Evolutionary conservation across 1,284 basidiomycete genomes (phyloP).

Genomic region (Rhodotorula sp.): DNA sequence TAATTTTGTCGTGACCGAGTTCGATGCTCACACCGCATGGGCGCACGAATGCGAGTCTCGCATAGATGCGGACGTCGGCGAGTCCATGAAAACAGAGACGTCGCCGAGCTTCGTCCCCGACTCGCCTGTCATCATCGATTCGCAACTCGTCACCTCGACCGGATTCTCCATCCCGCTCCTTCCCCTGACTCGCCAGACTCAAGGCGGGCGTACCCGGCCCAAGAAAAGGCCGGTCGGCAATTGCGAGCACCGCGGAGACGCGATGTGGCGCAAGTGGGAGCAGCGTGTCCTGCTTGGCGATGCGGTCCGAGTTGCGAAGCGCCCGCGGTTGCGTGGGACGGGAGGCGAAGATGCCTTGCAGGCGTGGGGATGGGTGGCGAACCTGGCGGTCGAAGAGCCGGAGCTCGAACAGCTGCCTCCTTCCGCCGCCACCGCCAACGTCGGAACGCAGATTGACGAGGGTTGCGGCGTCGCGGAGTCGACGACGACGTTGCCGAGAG

Average conservation of each 20-base stretch:
- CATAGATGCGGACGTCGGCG: too few relatives aligned
- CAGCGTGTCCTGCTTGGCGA: not conserved
- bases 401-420: not conserved
- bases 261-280: not conserved
- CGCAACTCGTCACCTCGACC: not conserved
- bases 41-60: not conserved
- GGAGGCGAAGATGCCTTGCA: not conserved
- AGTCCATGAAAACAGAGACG: too few relatives aligned
- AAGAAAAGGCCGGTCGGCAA: not conserved
- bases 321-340: not conserved
- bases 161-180: not conserved
- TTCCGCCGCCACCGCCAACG: not conserved
- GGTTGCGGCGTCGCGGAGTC: too few relatives aligned
- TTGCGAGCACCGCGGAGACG: not conserved
- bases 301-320: not conserved
- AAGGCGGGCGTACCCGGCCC: not conserved
- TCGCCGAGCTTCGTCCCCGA: not conserved
- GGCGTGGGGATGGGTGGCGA: conserved; percentile 3
- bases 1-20: not conserved
- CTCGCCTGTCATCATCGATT: not conserved
- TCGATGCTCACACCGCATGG: not conserved
- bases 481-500: not conserved
- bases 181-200: not conserved
- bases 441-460: too few relatives aligned
- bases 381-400: not conserved